Evolutionary conservation across 2,329 filamentous ascomycete species (phyloP).

Genomic region (Neonectria ditissima): DNA sequence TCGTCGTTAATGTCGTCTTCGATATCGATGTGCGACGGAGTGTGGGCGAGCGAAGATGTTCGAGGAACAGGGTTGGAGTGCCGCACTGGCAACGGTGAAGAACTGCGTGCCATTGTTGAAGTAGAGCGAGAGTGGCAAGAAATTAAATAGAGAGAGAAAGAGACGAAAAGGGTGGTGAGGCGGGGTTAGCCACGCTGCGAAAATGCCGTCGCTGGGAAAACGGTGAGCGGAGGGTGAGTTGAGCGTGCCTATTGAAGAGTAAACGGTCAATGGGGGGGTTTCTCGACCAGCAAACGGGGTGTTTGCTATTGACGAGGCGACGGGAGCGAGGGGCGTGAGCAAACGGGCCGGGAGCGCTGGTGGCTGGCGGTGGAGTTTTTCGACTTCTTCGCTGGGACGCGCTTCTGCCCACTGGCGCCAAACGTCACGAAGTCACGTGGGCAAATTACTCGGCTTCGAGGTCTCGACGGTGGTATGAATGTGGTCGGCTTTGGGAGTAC

Average conservation of each 20-base stretch:
- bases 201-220: conserved; percentile 26
- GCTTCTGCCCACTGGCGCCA: conserved; percentile 28
- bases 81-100: conserved; percentile 49
- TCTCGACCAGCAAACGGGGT: conserved; percentile 15
- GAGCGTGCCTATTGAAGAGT: background rate
- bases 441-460: conserved; percentile 11
- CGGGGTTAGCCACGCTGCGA: conserved; percentile 17
- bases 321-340: conserved; percentile 22
- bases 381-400: conserved; percentile 29
- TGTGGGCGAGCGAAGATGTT: conserved; percentile 43
- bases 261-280: background rate
- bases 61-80: conserved; percentile 45
- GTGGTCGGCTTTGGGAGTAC: background rate
- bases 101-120: conserved; percentile 45
- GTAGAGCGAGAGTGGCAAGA: conserved; percentile 13
- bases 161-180: conserved; percentile 23
- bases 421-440: conserved; percentile 46
- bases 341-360: conserved; percentile 17
- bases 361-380: conserved; percentile 34
- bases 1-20: conserved; percentile 61
- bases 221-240: conserved; percentile 29
- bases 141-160: background rate
- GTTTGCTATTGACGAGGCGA: conserved; percentile 9
- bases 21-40: conserved; percentile 44
- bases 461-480: background rate